These are phyloP conservation scores for Nepenthes alata DNA, from an alignment of 179 eudicot species.

Conservation along the genomic window DNA sequence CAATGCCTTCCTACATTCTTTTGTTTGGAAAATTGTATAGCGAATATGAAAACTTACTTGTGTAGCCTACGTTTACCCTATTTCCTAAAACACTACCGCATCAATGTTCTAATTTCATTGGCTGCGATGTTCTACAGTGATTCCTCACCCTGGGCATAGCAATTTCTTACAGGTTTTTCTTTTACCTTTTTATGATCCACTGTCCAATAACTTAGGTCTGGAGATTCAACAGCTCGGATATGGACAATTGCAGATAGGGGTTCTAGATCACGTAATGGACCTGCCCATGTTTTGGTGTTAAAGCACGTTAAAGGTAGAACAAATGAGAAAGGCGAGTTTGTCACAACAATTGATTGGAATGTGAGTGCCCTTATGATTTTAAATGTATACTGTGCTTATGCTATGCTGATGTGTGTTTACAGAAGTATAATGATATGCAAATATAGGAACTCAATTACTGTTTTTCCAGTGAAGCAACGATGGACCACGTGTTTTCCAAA, in stretches of 20 bases:
- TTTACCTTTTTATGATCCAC: not conserved
- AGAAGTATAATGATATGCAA: too few relatives aligned
- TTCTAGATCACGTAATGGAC: slow-evolving; percentile 32
- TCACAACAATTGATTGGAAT: slow-evolving; percentile 97
- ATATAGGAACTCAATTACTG: too few relatives aligned
- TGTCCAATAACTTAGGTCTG: slow-evolving; percentile 41
- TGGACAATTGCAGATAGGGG: slow-evolving; percentile 56
- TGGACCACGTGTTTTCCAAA: too few relatives aligned
- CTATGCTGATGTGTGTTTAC: too few relatives aligned
- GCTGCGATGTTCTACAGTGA: not conserved
- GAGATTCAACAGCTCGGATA: slow-evolving; percentile 94
- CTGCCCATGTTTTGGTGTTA: slow-evolving; percentile 46
- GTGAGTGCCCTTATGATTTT: slow-evolving; percentile 34
- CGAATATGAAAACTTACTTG: not conserved
- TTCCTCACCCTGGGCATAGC: too few relatives aligned
- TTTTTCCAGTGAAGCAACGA: too few relatives aligned
- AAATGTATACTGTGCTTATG: too few relatives aligned
- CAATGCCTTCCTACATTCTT: too few relatives aligned
- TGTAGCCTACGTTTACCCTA: too few relatives aligned
- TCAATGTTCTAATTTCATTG: not conserved
- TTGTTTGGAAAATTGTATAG: too few relatives aligned
- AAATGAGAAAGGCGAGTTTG: slow-evolving; percentile 89
- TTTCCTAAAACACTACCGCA: not conserved
- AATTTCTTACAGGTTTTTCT: too few relatives aligned
- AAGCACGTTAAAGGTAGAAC: slow-evolving; percentile 75